phyloP scores from a whole-genome alignment of 495 filamentous ascomycete genomes.

The Bacidia gigantensis region DNA sequence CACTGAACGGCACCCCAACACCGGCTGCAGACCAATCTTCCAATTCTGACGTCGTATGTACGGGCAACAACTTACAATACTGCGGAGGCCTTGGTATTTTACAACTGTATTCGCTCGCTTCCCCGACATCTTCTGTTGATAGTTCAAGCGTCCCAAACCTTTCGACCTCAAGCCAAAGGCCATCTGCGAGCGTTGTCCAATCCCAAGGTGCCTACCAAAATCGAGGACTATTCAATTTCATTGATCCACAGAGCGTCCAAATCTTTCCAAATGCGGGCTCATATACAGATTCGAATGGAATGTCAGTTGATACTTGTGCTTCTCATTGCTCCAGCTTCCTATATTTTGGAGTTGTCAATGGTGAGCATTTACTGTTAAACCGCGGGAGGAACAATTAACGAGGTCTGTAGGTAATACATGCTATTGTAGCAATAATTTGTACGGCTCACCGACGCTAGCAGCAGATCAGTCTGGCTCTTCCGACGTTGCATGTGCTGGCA shows the following conservation, averaged over 20 bases:
- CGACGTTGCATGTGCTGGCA: not conserved
- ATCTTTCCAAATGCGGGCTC: not conserved
- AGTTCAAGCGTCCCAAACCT: too few species aligned
- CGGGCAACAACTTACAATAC: not conserved
- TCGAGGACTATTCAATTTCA: not conserved
- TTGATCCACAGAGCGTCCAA: not conserved
- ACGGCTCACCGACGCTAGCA: not conserved
- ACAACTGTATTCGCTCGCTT: not conserved
- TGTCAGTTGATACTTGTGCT: not conserved
- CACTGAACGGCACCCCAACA: not conserved
- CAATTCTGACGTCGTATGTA: not conserved
- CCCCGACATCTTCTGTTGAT: too few species aligned
- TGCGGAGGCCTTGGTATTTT: not conserved
- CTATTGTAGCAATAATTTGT: not conserved
- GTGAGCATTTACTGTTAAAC: not conserved
- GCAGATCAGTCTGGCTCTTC: not conserved
- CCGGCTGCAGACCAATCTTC: not conserved
- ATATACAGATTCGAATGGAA: not conserved
- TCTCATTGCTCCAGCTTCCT: not conserved
- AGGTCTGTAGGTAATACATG: not conserved
- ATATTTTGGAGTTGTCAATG: conserved; percentile 3
- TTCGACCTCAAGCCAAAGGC: not conserved
- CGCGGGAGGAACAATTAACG: not conserved
- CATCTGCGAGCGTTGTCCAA: not conserved
- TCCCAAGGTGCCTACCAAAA: not conserved